Evolutionary conservation across 441 rosid species (phyloP).

Genomic region (Viola pubescens): DNA sequence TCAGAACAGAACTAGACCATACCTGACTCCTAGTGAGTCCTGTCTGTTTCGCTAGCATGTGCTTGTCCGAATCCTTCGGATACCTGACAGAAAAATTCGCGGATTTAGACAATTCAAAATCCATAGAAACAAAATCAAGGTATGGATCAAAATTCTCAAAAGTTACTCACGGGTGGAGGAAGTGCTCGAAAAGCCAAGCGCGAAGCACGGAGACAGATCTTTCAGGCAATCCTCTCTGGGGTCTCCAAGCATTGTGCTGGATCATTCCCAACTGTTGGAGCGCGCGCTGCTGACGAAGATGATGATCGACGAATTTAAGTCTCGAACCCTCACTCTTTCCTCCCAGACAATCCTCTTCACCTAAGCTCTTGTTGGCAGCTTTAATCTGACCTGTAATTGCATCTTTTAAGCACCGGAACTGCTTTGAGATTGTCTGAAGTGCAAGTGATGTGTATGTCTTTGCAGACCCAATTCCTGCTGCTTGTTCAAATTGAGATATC

Average conservation of each 20-base stretch:
- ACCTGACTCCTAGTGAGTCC: slow-evolving; percentile 83
- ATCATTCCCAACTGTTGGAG: slow-evolving; percentile 86
- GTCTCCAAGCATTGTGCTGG: slow-evolving; percentile 84
- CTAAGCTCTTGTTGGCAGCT: slow-evolving; percentile 60
- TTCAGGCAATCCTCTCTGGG: slow-evolving; percentile 86
- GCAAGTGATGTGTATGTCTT: slow-evolving; percentile 71
- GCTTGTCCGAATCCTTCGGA: slow-evolving; percentile 84
- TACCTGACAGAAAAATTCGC: slow-evolving; percentile 36
- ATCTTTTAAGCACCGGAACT: slow-evolving; percentile 65
- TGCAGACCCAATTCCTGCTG: slow-evolving; percentile 66
- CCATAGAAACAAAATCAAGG: neutral
- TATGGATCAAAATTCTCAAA: neutral
- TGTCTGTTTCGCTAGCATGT: slow-evolving; percentile 71
- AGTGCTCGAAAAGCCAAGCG: slow-evolving; percentile 95
- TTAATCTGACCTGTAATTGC: slow-evolving; percentile 62
- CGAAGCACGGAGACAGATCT: slow-evolving; percentile 74
- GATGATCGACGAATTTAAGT: slow-evolving; percentile 54
- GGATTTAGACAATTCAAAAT: neutral
- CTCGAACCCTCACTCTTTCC: slow-evolving; percentile 53
- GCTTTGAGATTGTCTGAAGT: slow-evolving; percentile 84
- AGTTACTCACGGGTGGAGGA: slow-evolving; percentile 76
- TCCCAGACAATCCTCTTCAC: slow-evolving; percentile 47
- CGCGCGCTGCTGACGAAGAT: slow-evolving; percentile 85
- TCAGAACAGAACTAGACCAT: neutral
- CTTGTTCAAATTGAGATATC: slow-evolving; percentile 56